Base-by-base conservation (phyloP, 2,329 filamentous ascomycete genomes). In the Diaporthe vexans region DNA sequence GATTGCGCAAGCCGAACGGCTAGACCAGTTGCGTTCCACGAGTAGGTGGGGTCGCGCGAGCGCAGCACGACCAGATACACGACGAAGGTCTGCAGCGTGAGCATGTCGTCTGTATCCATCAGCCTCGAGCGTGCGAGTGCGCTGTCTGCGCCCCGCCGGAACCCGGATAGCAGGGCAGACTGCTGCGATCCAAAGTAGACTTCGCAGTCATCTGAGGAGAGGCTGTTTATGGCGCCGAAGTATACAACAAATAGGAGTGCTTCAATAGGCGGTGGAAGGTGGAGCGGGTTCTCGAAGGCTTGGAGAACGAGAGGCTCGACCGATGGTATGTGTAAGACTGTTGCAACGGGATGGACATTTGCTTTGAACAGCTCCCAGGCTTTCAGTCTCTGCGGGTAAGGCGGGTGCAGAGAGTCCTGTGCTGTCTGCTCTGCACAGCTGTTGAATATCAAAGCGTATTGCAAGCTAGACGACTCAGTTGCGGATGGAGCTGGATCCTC, bases 91-190 rank as follows among this genome's bases (percentile, higher is more conserved):
- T 92, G 90, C 17, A 93, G 79, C 4, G 91, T 86, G 17, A 86
- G 83, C 1, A 91, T 78, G 70, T 92, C 89, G 0, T 88, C 87
- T 0, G 88, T 88, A 54, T 88, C 87, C 7, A 93, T 82, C 51
- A 92, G 90, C 69, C 88, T 87, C 3, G 89, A 90, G 74, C 88
- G 87, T 3, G 90, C 85, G 4, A 93, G 82, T 0, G 89, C 87
- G 75, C 90, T 85, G 71, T 91, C 89, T 13, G 88, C 83, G 0
- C 88, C 90, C 69, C 88, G 24, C 11, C 67, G 67, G 37, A 68
- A 26, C 29, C 3, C 19, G 26, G 43, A 24, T n/a, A 68, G 43
- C 9, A 68, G 9, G 10, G 6, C 0, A 4, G 63, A 0, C n/a
- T 68, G 63, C 26, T n/a, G 24, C 1, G 26, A 21, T 15, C 63